Percentiles rank a stretch among this genome's conserved stretches.
Evolutionary conservation across 73 alveolate species (phyloP).

Genomic region (Paramecium octaurelia): DNA sequence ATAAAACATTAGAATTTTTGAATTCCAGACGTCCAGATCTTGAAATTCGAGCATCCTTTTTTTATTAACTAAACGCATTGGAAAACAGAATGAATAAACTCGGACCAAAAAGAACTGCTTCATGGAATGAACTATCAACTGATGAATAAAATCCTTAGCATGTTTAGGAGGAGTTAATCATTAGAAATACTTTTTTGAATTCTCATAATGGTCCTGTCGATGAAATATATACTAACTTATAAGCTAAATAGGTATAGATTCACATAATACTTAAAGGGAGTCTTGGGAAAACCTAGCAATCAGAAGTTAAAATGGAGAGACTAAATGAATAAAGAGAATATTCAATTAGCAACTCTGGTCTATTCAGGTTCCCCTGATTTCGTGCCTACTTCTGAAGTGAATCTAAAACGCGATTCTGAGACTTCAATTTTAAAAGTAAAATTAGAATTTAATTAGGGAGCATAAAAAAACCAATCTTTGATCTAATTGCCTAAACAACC

Average conservation of each 20-base stretch:
- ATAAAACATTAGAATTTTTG: constrained; percentile 84
- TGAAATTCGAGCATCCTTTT: constrained; percentile 77
- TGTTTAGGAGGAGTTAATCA: constrained; percentile 79
- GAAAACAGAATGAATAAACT: constrained; percentile 66
- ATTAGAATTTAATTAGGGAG: constrained; percentile 1
- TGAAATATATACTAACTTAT: constrained; percentile 52
- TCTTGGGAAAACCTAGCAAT: background rate
- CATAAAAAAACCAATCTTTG: background rate
- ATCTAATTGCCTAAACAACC: background rate
- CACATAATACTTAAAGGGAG: background rate
- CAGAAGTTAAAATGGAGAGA: constrained; percentile 31
- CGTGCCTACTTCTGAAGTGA: constrained; percentile 13
- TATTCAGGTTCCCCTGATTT: constrained; percentile 45
- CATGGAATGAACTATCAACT: constrained; percentile 77
- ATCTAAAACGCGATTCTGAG: background rate
- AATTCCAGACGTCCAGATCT: constrained; percentile 91
- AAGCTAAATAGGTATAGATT: constrained; percentile 12
- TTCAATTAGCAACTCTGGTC: background rate
- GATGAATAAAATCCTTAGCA: constrained; percentile 62
- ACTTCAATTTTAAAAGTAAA: background rate
- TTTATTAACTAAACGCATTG: constrained; percentile 72
- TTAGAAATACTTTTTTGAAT: constrained; percentile 85
- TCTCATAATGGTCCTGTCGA: constrained; percentile 88
- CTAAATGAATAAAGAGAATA: background rate
- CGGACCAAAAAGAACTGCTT: constrained; percentile 74